Base-by-base conservation (phyloP, 2,329 filamentous ascomycete genomes). In the Colletotrichum echinochloae region DNA sequence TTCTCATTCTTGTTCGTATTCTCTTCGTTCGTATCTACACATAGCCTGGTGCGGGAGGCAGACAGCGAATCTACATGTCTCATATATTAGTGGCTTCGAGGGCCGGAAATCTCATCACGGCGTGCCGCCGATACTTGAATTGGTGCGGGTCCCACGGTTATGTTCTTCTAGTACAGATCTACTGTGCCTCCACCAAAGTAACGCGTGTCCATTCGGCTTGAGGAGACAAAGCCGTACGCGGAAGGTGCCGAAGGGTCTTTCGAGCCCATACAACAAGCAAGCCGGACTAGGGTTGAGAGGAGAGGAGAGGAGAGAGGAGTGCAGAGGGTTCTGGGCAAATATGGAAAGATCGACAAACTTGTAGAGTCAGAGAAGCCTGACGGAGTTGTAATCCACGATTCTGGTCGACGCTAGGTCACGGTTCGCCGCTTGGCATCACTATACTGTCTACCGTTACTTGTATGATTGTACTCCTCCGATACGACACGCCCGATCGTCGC, bases 351-450 rank as follows among this genome's bases (percentile, higher is more conserved):
- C 5, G 20, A 5, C 30, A 16, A 16, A 37, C 8, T 5, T 3
- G 16, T 23, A 26, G 55, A 61, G 48, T 66, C 66, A 51, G 26
- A 23, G n/a, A 37, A 48, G 3, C 7, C 8, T 16, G 9, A 41
- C 20, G 7, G 23, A 41, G 56, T 55, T 37, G 39, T 11, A 9
- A 16, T 41, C 56, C 5, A 41, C 60, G 62, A 56, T 52, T 65
- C 39, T 41, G 35, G 60, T 5, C 18, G 28, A 9, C 26, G 18
- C 48, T 4, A 26, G 20, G 12, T 54, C 5, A 3, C 51, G 30
- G 5, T 54, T 33, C 18, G 30, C 5, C 28, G 3, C 49, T 5
- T 14, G 18, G 18, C 5, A 4, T 11, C 11, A 5, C 18, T 54
- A 35, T 37, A 16, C 55, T 23, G 46, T 52, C 37, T 33, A 16